Evolutionary conservation across 225 moss, liverwort and hornwort species (phyloP).

Genomic region (Climacium dendroides): DNA sequence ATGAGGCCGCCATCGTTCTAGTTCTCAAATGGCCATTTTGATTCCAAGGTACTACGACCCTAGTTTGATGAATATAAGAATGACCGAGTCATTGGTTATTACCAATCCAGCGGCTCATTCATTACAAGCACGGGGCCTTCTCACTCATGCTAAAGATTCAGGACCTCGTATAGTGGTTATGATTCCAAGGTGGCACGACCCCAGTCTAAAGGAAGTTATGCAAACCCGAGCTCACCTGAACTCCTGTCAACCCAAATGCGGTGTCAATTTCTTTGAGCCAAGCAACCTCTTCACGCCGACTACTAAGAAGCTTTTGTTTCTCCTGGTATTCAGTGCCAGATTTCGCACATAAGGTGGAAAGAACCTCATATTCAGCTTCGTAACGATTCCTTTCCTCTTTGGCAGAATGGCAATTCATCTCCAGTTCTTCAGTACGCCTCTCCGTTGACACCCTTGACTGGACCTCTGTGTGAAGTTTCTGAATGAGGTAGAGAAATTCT

Average conservation of each 20-base stretch:
- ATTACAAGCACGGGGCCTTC: background rate
- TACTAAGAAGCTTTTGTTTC: constrained; percentile 10
- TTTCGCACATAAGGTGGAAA: constrained; percentile 32
- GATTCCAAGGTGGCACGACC: background rate
- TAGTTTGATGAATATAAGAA: background rate
- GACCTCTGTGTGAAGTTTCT: constrained; percentile 39
- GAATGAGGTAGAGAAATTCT: constrained; percentile 2
- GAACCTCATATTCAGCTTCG: constrained; percentile 48
- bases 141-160: background rate
- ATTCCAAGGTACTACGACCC: background rate
- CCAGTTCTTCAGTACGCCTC: constrained; percentile 24
- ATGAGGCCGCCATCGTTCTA: background rate
- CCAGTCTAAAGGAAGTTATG: background rate
- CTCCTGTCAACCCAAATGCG: constrained; percentile 83
- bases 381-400: constrained; percentile 47
- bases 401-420: constrained; percentile 10
- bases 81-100: background rate
- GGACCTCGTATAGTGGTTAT: background rate
- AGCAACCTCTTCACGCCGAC: constrained; percentile 24
- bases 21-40: background rate
- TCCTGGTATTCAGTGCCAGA: constrained; percentile 25
- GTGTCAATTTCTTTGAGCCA: constrained; percentile 80
- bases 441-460: constrained; percentile 10
- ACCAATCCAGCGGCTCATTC: background rate
- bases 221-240: constrained; percentile 46